phyloP scores from a whole-genome alignment of 2,329 filamentous ascomycete species.

The Emmonsiellopsis sp. region DNA sequence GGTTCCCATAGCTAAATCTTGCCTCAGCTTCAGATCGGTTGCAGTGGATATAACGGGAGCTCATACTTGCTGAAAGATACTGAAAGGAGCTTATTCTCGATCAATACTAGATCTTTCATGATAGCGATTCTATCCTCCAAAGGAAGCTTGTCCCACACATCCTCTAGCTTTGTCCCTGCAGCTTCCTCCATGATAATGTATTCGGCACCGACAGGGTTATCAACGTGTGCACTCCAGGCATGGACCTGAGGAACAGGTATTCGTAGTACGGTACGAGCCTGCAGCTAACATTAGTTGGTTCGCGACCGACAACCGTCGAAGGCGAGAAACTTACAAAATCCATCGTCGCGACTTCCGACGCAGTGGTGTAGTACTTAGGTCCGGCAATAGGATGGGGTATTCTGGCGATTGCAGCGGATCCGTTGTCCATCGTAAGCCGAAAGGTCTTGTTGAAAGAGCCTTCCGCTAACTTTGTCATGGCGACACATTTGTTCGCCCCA shows the following conservation, averaged over 20 bases:
- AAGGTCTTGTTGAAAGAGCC: slow-evolving; percentile 31
- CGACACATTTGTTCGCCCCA: slow-evolving; percentile 21
- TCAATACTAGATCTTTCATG: slow-evolving; percentile 12
- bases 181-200: slow-evolving; percentile 23
- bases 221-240: slow-evolving; percentile 9
- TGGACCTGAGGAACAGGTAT: slow-evolving; percentile 12
- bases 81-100: slow-evolving; percentile 12
- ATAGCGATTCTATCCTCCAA: slow-evolving; percentile 20
- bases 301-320: not conserved
- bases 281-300: not conserved
- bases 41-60: not conserved
- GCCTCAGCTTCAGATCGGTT: not conserved
- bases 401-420: slow-evolving; percentile 16
- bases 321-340: slow-evolving; percentile 10
- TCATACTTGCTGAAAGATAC: slow-evolving; percentile 7
- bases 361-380: slow-evolving; percentile 7
- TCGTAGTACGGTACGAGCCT: slow-evolving; percentile 13
- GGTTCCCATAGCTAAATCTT: slow-evolving; percentile 1
- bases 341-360: slow-evolving; percentile 12
- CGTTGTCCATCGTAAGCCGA: slow-evolving; percentile 17
- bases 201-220: slow-evolving; percentile 19
- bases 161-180: slow-evolving; percentile 20
- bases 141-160: slow-evolving; percentile 22
- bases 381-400: slow-evolving; percentile 10
- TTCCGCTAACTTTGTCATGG: slow-evolving; percentile 30